Evolutionary conservation across 495 filamentous ascomycete genomes (phyloP).

Genomic region (Aspergillus nanangensis): DNA sequence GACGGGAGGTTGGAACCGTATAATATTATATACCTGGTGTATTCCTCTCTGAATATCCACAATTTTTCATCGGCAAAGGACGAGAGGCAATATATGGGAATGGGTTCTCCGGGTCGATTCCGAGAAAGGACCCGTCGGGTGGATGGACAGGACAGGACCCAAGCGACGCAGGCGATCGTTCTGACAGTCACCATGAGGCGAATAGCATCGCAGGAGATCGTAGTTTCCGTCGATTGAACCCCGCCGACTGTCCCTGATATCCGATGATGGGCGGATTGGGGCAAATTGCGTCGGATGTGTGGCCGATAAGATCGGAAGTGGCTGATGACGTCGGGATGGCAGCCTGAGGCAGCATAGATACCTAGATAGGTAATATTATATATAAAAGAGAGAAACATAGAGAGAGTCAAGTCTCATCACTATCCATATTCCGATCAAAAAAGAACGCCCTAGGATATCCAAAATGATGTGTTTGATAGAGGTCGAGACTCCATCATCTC

Average conservation of each 20-base stretch:
- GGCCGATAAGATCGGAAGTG: slow-evolving; percentile 18
- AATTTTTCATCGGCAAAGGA: no score
- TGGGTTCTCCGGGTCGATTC: slow-evolving; percentile 9
- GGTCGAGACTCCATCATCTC: no score
- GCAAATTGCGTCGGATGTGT: slow-evolving; percentile 12
- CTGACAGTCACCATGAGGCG: not conserved
- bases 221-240: slow-evolving; percentile 3
- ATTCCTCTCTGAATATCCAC: no score
- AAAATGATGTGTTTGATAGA: no score
- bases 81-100: not conserved
- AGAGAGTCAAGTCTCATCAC: no score
- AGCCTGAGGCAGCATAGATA: not conserved
- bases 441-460: no score
- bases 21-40: not conserved
- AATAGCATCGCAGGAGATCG: not conserved
- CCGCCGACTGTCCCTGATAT: slow-evolving; percentile 7
- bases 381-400: no score
- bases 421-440: no score
- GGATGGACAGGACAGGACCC: slow-evolving; percentile 2
- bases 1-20: no score
- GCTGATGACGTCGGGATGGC: not conserved
- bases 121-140: slow-evolving; percentile 11
- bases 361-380: not conserved
- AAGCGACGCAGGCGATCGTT: not conserved
- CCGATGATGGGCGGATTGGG: not conserved